Evolutionary conservation across 345 rosid genomes (phyloP).

Genomic region (Orychophragmus violaceus): DNA sequence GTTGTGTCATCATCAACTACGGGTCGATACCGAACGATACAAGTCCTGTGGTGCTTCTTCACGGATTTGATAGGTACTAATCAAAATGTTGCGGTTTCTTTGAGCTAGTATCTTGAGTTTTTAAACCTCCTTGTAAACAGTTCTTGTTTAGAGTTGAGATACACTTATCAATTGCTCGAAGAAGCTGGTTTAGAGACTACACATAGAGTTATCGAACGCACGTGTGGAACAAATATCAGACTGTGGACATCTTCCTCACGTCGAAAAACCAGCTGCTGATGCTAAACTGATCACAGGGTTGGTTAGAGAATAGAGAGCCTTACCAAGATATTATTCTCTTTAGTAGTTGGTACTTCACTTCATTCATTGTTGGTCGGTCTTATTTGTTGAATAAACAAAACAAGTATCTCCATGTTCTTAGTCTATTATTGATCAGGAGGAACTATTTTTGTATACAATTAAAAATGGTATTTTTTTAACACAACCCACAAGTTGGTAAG

Average conservation of each 20-base stretch:
- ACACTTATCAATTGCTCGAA: constrained; percentile 72
- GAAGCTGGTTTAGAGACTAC: constrained; percentile 70
- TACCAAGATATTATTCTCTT: constrained; percentile 1
- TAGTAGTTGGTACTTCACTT: constrained; percentile 24
- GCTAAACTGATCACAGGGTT: constrained; percentile 60
- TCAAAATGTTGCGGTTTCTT: background rate
- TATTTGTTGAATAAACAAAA: background rate
- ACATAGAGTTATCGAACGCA: constrained; percentile 59
- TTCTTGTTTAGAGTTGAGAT: constrained; percentile 98
- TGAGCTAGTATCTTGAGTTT: background rate
- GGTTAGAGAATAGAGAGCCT: constrained; percentile 45
- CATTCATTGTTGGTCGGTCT: constrained; percentile 7
- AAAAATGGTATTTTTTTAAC: background rate
- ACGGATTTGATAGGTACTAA: constrained; percentile 82
- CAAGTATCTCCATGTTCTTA: background rate
- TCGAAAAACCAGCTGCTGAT: constrained; percentile 56
- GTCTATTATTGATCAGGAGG: constrained; percentile 10
- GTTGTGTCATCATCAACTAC: too few species aligned
- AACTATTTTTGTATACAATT: background rate
- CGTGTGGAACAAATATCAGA: constrained; percentile 60
- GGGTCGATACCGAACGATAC: too few species aligned
- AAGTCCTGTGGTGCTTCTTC: constrained; percentile 76
- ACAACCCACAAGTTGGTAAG: constrained; percentile 16
- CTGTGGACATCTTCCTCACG: constrained; percentile 89
- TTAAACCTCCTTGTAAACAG: constrained; percentile 37